Base-by-base conservation (phyloP, 768 basidiomycete genomes). In the Cyclocybe aegerita region DNA sequence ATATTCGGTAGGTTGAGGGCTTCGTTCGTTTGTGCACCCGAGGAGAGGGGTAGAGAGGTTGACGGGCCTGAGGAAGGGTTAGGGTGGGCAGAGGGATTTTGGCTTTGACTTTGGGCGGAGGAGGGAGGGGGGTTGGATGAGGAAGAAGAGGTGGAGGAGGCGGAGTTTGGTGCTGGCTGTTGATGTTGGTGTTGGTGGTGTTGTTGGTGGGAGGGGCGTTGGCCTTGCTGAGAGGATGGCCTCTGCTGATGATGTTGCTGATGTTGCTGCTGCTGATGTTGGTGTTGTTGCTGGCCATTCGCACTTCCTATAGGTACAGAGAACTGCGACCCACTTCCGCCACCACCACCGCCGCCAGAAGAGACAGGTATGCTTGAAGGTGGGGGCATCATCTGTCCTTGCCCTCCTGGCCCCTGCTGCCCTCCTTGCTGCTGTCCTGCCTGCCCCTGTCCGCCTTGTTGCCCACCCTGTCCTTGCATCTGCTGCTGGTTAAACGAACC, bases 311-410 rank as follows among this genome's bases (percentile, higher is more conserved):
- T 4, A 4, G 23, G 23, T 23, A 23, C 23, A 23, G 23, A 23
- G 23, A 23, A 23, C 23, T 23, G 23, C 23, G 23, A 23, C 23
- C 23, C 38, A 23, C 14, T 50, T 44, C 17, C 10, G 55, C 46
- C 46, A 46, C 15, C 46, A 46, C 15, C 59, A 60, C 14, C 59
- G 14, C 49, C 40, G 4, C 59, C 37, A 34, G 31, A 43, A 56
- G 55, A 48, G 52, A 66, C 61, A 7, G 68, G 67, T 55, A 70
- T 66, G 31, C 70, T 59, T 15, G 73, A 63, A 1, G 73, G 74
- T 0, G 78, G 73, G 1, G 74, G 75, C 70, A 76, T 72, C 57
- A 74, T 70, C 52, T 67, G 62, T 7, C 35, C 35, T 15, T 51
- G 41, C 32, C 34, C n/a, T 38, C 17, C 41, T 39, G 15, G 33